Evolutionary conservation across 192 early-diverging fungal species (phyloP).

Genomic region (Backusella morwellensis): DNA sequence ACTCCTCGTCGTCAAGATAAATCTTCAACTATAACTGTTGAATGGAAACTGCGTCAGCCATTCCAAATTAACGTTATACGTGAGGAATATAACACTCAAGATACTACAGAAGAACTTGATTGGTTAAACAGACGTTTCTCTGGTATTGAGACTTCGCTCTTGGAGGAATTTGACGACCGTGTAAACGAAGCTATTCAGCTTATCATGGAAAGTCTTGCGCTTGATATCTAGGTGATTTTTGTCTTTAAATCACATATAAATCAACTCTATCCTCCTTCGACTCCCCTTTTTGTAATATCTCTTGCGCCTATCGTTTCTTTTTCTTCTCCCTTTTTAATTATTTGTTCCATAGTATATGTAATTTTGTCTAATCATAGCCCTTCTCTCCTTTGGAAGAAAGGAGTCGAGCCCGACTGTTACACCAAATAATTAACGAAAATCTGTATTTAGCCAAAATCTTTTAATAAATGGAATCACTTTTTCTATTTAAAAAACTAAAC

Average conservation of each 20-base stretch:
- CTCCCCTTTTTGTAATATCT: not conserved
- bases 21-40: slow-evolving; percentile 1
- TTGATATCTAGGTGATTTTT: not conserved
- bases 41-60: slow-evolving; percentile 15
- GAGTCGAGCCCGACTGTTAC: not conserved
- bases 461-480: not conserved
- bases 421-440: not conserved
- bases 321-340: not conserved
- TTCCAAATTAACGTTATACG: slow-evolving; percentile 14
- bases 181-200: not conserved
- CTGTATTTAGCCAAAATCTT: slow-evolving; percentile 2
- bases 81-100: not conserved
- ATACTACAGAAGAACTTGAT: not conserved
- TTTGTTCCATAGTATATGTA: not conserved
- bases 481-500: slow-evolving; percentile 8
- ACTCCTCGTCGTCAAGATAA: not conserved
- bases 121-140: slow-evolving; percentile 3
- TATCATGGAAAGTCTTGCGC: slow-evolving; percentile 5
- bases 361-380: not conserved
- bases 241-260: not conserved
- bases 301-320: not conserved
- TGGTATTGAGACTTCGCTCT: not conserved
- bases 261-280: not conserved
- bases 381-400: not conserved
- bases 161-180: slow-evolving; percentile 7